Evolutionary conservation across 768 basidiomycete genomes (phyloP).

Genomic region (Boletales sp.): DNA sequence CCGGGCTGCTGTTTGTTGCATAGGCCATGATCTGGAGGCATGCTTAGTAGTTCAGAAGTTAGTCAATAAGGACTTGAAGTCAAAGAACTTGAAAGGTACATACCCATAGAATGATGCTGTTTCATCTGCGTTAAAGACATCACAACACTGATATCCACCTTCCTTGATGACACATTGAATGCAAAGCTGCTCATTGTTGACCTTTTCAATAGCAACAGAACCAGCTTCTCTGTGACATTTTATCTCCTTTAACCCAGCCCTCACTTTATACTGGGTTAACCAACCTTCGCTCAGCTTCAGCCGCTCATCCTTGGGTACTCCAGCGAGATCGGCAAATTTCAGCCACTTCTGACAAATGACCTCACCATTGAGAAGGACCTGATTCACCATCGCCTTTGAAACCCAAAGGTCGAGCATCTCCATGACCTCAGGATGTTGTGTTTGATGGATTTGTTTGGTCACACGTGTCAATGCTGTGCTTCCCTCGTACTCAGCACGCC

Average conservation of each 20-base stretch:
- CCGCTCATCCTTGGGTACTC: constrained; percentile 31
- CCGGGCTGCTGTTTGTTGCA: no score
- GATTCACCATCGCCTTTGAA: constrained; percentile 35
- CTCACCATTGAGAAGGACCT: constrained; percentile 31
- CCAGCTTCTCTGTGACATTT: constrained; percentile 36
- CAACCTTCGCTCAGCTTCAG: constrained; percentile 35
- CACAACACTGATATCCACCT: constrained; percentile 20
- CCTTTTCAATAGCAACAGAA: constrained; percentile 12
- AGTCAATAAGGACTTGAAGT: background rate
- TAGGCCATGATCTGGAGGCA: constrained; percentile 6
- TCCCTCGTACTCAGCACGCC: background rate
- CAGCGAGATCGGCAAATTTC: constrained; percentile 8
- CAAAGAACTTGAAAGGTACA: background rate
- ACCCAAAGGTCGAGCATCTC: constrained; percentile 39
- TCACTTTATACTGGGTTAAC: constrained; percentile 5
- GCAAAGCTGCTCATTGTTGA: constrained; percentile 23
- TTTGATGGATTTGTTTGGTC: constrained; percentile 15
- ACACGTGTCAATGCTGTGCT: background rate
- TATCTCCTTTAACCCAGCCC: constrained; percentile 1
- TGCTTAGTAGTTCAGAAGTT: background rate
- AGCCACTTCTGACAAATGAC: constrained; percentile 9
- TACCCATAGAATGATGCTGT: constrained; percentile 34
- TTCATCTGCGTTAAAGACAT: constrained; percentile 39
- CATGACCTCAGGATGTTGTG: constrained; percentile 31
- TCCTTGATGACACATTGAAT: constrained; percentile 29